Base-by-base conservation (phyloP, 2,329 filamentous ascomycete species). In the Botryosphaeria dothidea region DNA sequence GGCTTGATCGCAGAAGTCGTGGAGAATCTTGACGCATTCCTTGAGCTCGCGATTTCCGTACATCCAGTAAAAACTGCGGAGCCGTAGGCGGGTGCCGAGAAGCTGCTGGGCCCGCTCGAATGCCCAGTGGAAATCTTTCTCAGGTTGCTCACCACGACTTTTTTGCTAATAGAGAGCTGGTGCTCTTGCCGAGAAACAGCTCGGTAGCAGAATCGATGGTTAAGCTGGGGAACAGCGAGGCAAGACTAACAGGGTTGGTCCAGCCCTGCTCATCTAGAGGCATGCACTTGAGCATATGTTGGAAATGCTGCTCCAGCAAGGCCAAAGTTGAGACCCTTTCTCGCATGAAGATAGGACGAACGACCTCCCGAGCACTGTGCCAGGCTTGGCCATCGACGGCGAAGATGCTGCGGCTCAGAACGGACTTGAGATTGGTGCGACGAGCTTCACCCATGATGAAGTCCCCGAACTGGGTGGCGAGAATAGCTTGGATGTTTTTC, bases 231-330 rank as follows among this genome's bases (percentile, higher is more conserved):
- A 83, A 82, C 5, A 82, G 74, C 17, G 72, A 69, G 52, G 78
- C 77, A 7, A 79, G 64, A 62, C 78, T 76, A 31, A 79, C 69
- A 3, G 75, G 77, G 6, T 79, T 29, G 27, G 67, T 19, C 75
- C 75, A 75, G 49, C 88, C 82, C 65, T 85, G 77, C 0, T 73
- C 73, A 19, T 31, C 56, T 19, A 48, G 9, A 3, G 52, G 52
- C 52, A 56, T 56, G 38, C 38, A 48, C 0, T 87, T 86, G 8
- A 92, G 81, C 25, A 83, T 81, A n/a, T 83, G 79, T 27, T 80
- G 74, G 17, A 89, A 80, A 75, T 90, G 87, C 2, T 74, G 77
- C 69, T 90, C 88, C 58, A 90, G 88, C 1, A 84, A 85, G 0
- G 78, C 76, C 3, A 86, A 72, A 69, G 87, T 82, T 3, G 80